phyloP scores from a whole-genome alignment of 78 protist genomes.

The Protostelium mycophagum region DNA sequence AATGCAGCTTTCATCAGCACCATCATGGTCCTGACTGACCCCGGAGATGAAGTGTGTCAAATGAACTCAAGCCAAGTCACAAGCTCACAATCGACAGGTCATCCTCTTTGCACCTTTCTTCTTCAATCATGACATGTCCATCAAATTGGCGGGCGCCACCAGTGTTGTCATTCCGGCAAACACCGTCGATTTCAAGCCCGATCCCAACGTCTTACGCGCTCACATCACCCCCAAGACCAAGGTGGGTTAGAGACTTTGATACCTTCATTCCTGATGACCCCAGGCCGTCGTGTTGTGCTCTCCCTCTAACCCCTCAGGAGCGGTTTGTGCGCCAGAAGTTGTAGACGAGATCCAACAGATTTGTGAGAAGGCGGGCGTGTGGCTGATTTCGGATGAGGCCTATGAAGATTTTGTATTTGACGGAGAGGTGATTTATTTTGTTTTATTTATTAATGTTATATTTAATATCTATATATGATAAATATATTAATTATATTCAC shows the following conservation, averaged over 20 bases:
- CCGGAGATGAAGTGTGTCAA: background rate
- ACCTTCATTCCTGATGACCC: background rate
- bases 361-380: background rate
- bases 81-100: background rate
- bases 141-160: background rate
- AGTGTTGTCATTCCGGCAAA: background rate
- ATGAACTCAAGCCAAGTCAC: too few species aligned
- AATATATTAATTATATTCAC: too few species aligned
- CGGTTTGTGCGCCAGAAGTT: background rate
- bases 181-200: background rate
- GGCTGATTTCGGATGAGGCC: background rate
- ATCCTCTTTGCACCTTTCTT: background rate
- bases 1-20: too few species aligned
- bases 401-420: background rate
- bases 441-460: too few species aligned
- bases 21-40: background rate
- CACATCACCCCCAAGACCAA: background rate
- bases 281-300: background rate
- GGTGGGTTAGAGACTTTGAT: background rate
- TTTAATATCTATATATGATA: too few species aligned
- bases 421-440: background rate
- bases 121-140: background rate
- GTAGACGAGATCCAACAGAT: background rate
- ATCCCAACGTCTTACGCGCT: background rate
- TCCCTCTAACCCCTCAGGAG: background rate